Base-by-base conservation (phyloP, 768 basidiomycete genomes). In the Pulveroboletus sp. region DNA sequence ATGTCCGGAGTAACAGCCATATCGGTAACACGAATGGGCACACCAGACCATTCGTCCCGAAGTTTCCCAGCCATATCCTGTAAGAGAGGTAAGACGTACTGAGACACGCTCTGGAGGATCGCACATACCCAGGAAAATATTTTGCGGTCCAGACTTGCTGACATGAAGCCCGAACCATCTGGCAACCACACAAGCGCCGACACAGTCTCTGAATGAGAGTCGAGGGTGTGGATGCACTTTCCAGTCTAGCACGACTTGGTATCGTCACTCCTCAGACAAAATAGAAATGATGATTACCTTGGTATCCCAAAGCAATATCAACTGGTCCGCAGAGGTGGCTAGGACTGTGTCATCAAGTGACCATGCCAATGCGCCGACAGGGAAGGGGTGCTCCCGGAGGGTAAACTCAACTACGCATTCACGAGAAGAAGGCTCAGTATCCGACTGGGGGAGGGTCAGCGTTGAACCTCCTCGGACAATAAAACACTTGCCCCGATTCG, bases 291-390 rank as follows among this genome's bases (percentile, higher is more conserved):
- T 30, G 62, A 64, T 63, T 57, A 93, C 95, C 80, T 85, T 82
- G 32, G 84, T 76, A 66, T 95, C 85, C 93, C 93, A 99, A 61
- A 98, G 74, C 71, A 87, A 86, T 66, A 99, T 84, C 43, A 72
- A 67, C 41, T 84, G 75, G 55, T 97, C 93, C 21, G 91, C 77
- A 36, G 86, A 84, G 6, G 92, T 93, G 39, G 96, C 76, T 52
- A 99, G 73, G 55, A 88, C 76, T 17, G 80, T 71, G 62, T 94
- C 93, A 60, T 98, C 92, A 45, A 86, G 76, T 26, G 96, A 97
- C 94, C 95, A 99, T 1, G 93, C 84, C 51, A 99, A 71, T 58
- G 83, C 86, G 39, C 84, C 84, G 4, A 98, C 84, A 8, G 83
- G 64, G 63, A 86, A 86, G 26, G 76, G 74, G 65, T 96, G 93